Conservation (phyloP, 495 filamentous ascomycete species). For the Aspergillus steynii region DNA sequence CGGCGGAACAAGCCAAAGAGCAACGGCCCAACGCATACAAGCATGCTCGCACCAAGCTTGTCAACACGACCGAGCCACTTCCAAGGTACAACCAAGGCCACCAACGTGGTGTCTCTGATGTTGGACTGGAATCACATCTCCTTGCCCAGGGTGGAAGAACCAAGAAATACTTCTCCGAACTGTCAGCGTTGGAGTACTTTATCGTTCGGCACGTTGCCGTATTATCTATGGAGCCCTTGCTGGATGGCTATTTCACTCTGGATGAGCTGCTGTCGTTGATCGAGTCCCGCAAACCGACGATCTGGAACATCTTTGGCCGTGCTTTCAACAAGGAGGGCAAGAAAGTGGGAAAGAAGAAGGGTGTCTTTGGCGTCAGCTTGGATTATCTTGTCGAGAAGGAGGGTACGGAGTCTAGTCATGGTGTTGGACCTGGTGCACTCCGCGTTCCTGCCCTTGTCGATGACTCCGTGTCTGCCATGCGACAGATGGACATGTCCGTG, state of each 20-base stretch:
- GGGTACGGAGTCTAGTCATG: slow-evolving; percentile 92
- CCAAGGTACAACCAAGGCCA: slow-evolving; percentile 73
- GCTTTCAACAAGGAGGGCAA: slow-evolving; percentile 83
- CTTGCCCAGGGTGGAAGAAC: slow-evolving; percentile 37
- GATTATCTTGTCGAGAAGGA: slow-evolving; percentile 89
- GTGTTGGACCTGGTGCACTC: slow-evolving; percentile 87
- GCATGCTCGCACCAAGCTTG: slow-evolving; percentile 73
- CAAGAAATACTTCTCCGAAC: slow-evolving; percentile 92
- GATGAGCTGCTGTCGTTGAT: slow-evolving; percentile 95
- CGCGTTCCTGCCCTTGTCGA: slow-evolving; percentile 87
- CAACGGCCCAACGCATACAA: slow-evolving; percentile 82
- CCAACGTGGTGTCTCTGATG: slow-evolving; percentile 73
- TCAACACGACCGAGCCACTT: slow-evolving; percentile 60
- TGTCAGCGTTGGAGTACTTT: slow-evolving; percentile 95
- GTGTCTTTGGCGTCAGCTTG: slow-evolving; percentile 81
- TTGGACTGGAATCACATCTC: slow-evolving; percentile 49
- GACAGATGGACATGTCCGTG: slow-evolving; percentile 98
- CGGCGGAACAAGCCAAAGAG: slow-evolving; percentile 90
- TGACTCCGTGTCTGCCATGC: slow-evolving; percentile 89
- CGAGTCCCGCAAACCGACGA: slow-evolving; percentile 87
- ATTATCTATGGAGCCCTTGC: slow-evolving; percentile 88
- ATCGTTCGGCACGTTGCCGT: slow-evolving; percentile 96
- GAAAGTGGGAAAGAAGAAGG: slow-evolving; percentile 85
- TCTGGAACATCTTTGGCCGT: slow-evolving; percentile 97
- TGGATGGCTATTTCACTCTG: slow-evolving; percentile 86